phyloP scores from a whole-genome alignment of 441 rosid species.

The Iberis amara region DNA sequence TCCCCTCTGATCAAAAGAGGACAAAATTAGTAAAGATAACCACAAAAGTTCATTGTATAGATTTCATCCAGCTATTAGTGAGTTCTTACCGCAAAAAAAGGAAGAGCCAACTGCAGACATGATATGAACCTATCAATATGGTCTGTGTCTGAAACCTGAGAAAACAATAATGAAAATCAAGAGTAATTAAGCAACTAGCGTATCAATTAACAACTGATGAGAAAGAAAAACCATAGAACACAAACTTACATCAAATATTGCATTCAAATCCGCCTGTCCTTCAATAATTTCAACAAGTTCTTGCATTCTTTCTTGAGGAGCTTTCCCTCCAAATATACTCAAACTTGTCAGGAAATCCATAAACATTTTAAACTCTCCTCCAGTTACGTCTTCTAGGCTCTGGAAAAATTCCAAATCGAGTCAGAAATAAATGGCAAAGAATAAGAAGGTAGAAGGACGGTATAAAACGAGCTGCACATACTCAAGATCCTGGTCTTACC shows the following conservation, averaged over 20 bases:
- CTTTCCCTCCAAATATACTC: conserved; percentile 86
- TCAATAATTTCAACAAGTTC: conserved; percentile 84
- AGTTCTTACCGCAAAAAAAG: conserved; percentile 72
- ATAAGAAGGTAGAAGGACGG: conserved; percentile 1
- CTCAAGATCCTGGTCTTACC: conserved; percentile 33
- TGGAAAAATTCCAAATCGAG: conserved; percentile 33
- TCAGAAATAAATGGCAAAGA: conserved; percentile 9
- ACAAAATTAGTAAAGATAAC: conserved; percentile 14
- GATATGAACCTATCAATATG: conserved; percentile 92
- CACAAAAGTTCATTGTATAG: neutral
- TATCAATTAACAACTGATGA: neutral
- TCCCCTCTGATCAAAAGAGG: conserved; percentile 56
- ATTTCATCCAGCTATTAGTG: conserved; percentile 8
- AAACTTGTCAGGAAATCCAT: conserved; percentile 90
- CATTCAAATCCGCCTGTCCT: conserved; percentile 94
- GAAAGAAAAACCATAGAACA: neutral
- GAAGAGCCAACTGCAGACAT: conserved; percentile 87
- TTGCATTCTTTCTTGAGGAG: conserved; percentile 84
- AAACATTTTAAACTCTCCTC: conserved; percentile 93
- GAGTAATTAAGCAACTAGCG: neutral
- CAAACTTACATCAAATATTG: conserved; percentile 66
- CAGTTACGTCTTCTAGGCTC: conserved; percentile 94
- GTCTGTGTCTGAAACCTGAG: conserved; percentile 58
- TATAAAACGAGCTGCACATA: neutral
- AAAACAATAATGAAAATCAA: conserved; percentile 21